Evolutionary conservation across 148 eudicot genomes (phyloP).

Genomic region (Diospyros lotus): DNA sequence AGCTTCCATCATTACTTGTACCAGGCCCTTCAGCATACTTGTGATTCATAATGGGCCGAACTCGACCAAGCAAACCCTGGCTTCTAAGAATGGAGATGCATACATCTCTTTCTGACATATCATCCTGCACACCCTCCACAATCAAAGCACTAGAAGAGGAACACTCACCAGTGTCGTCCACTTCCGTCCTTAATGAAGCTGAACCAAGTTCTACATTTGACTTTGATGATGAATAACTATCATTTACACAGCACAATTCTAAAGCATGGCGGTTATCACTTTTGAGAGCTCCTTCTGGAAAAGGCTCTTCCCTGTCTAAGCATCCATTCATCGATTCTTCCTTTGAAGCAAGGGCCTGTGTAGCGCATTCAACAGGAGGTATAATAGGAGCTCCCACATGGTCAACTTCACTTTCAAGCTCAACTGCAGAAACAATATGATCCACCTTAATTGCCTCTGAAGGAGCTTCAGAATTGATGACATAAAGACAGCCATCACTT

Average conservation of each 20-base stretch:
- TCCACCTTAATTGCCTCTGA: slow-evolving; percentile 23
- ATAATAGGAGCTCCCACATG: slow-evolving; percentile 25
- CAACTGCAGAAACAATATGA: slow-evolving; percentile 14
- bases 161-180: slow-evolving; percentile 76
- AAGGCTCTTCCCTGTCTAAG: slow-evolving; percentile 28
- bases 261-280: slow-evolving; percentile 25
- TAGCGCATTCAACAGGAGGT: slow-evolving; percentile 21
- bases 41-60: slow-evolving; percentile 15
- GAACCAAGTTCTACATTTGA: slow-evolving; percentile 48
- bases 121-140: slow-evolving; percentile 32
- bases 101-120: slow-evolving; percentile 45
- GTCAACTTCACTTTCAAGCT: slow-evolving; percentile 26
- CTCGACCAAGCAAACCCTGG: slow-evolving; percentile 42
- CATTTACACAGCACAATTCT: slow-evolving; percentile 50
- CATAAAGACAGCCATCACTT: slow-evolving; percentile 36
- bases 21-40: slow-evolving; percentile 25
- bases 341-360: slow-evolving; percentile 22
- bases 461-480: slow-evolving; percentile 40
- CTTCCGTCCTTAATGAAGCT: slow-evolving; percentile 46
- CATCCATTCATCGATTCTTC: slow-evolving; percentile 35
- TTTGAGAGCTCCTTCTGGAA: slow-evolving; percentile 30
- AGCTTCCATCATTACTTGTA: slow-evolving; percentile 25
- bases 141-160: slow-evolving; percentile 70
- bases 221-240: slow-evolving; percentile 81
- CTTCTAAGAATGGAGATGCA: slow-evolving; percentile 63